A percentile compares a stretch with the other conserved stretches of the same genome.
These are phyloP conservation scores for Dothiorella sarmentorum DNA, from an alignment of 2,329 filamentous ascomycete genomes.

Conservation along the genomic window DNA sequence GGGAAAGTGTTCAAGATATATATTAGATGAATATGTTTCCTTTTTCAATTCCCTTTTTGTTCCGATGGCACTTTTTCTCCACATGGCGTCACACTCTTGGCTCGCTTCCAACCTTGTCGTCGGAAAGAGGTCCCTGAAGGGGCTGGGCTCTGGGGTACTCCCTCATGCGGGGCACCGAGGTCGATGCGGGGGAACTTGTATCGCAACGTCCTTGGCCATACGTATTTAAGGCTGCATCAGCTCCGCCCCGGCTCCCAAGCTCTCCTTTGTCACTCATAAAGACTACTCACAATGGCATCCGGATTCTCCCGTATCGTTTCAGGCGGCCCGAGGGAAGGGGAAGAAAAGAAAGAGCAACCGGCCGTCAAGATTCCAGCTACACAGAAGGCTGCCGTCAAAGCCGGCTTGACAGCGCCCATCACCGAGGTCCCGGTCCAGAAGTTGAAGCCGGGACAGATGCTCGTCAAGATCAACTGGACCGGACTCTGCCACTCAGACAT, in stretches of 20 bases:
- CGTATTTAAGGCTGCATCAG: not conserved
- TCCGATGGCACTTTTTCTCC: not conserved
- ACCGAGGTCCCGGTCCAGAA: conserved; percentile 23
- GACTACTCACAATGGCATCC: not conserved
- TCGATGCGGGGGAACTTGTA: not conserved
- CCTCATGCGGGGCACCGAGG: conserved; percentile 6
- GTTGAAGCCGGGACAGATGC: conserved; percentile 47
- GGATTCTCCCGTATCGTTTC: not conserved
- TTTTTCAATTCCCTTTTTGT: not conserved
- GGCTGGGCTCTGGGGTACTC: no score
- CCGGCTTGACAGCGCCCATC: conserved; percentile 32
- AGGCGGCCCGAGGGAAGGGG: not conserved
- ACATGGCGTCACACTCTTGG: not conserved
- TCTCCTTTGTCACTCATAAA: not conserved
- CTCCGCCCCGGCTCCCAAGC: not conserved
- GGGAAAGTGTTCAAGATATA: not conserved
- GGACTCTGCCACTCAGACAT: conserved; percentile 58
- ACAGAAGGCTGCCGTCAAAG: conserved; percentile 36
- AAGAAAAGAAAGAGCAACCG: not conserved
- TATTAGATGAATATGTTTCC: no score
- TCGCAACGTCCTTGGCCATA: not conserved
- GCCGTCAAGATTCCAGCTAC: conserved; percentile 31
- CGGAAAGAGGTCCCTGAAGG: no score
- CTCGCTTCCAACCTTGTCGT: not conserved
- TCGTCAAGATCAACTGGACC: conserved; percentile 56